Conservation (phyloP, 2,329 filamentous ascomycete species). For the Cyphellophora attinorum region DNA sequence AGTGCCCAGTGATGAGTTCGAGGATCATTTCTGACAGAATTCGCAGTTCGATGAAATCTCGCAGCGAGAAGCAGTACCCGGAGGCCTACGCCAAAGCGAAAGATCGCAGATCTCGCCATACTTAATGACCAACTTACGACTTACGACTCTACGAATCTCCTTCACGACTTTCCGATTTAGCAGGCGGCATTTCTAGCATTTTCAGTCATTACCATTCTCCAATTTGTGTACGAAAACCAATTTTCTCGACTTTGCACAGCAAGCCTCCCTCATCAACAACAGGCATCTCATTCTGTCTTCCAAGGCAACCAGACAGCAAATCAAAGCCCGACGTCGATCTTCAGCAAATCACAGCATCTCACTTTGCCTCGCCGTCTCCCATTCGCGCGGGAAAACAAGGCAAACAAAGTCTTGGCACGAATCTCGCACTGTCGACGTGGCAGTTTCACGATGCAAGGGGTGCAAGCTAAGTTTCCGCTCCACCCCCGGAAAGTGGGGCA, state of each 20-base stretch:
- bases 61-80: slow-evolving; percentile 32
- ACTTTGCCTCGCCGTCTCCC: not conserved
- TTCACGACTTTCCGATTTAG: slow-evolving; percentile 4
- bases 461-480: not conserved
- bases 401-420: not conserved
- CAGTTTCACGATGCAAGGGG: not conserved
- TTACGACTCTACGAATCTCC: slow-evolving; percentile 18
- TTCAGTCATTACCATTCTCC: too few species aligned
- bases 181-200: not conserved
- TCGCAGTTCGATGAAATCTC: slow-evolving; percentile 25
- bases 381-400: not conserved
- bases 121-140: slow-evolving; percentile 14
- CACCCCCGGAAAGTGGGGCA: not conserved
- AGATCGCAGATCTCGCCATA: slow-evolving; percentile 30
- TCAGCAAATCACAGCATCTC: not conserved
- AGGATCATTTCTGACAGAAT: slow-evolving; percentile 3
- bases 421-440: not conserved
- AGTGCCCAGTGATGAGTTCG: slow-evolving; percentile 49
- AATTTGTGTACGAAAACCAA: too few species aligned
- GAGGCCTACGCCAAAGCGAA: slow-evolving; percentile 33
- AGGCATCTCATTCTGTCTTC: too few species aligned
- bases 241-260: too few species aligned
- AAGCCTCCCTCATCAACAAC: too few species aligned
- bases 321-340: not conserved
- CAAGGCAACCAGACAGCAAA: too few species aligned